A percentile compares a stretch with the other conserved stretches of the same genome.
Evolutionary conservation across 2,329 filamentous ascomycete genomes (phyloP).

Genomic region (Penicillium sp.): DNA sequence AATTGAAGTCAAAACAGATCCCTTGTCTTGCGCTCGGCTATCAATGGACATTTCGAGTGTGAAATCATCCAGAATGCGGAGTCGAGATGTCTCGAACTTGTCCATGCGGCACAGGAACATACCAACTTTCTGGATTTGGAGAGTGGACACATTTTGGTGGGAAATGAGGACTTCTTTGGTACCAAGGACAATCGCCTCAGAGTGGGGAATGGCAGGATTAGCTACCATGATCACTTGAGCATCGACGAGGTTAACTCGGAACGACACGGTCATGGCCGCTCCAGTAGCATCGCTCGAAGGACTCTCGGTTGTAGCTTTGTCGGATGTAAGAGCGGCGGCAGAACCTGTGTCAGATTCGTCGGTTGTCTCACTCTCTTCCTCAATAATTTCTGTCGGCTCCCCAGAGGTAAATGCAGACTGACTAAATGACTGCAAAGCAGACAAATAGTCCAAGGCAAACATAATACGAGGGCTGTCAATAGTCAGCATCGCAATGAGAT

Average conservation of each 20-base stretch:
- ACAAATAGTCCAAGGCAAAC: slow-evolving; percentile 91
- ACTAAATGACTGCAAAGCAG: slow-evolving; percentile 81
- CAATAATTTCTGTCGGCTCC: slow-evolving; percentile 42
- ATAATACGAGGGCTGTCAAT: slow-evolving; percentile 94
- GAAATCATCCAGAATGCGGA: slow-evolving; percentile 95
- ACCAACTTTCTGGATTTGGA: slow-evolving; percentile 89
- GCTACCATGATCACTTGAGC: slow-evolving; percentile 95
- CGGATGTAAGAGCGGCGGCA: slow-evolving; percentile 28
- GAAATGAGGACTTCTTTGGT: slow-evolving; percentile 91
- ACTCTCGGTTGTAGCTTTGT: slow-evolving; percentile 22
- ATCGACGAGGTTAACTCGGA: slow-evolving; percentile 90
- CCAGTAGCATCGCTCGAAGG: slow-evolving; percentile 34
- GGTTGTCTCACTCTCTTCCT: slow-evolving; percentile 33
- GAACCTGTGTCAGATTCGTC: slow-evolving; percentile 39
- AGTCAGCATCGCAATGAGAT: slow-evolving; percentile 84
- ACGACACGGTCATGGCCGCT: slow-evolving; percentile 69
- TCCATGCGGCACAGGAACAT: slow-evolving; percentile 99
- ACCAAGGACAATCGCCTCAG: slow-evolving; percentile 91
- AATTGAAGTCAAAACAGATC: slow-evolving; percentile 67
- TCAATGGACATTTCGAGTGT: slow-evolving; percentile 88
- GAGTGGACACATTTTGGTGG: slow-evolving; percentile 86
- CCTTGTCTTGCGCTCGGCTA: slow-evolving; percentile 57
- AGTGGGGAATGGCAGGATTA: slow-evolving; percentile 82
- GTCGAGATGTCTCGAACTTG: slow-evolving; percentile 81
- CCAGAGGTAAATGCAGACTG: slow-evolving; percentile 61